phyloP scores from a whole-genome alignment of 352 stramenopile genomes.

The Phytopythium cucurbitacearum region DNA sequence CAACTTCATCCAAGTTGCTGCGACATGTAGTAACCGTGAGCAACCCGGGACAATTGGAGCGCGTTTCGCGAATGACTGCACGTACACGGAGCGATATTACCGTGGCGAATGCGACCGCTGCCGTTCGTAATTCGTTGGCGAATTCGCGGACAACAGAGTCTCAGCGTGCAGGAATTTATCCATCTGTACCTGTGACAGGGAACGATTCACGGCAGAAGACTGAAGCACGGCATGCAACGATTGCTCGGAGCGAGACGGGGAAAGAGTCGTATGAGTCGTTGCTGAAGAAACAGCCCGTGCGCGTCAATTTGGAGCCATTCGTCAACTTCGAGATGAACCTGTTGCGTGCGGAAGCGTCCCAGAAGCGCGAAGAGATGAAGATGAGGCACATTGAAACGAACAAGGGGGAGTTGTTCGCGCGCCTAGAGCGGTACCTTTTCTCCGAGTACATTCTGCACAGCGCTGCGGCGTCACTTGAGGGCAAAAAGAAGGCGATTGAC shows the following conservation, averaged over 20 bases:
- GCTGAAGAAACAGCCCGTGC: conserved; percentile 46
- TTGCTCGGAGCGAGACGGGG: conserved; percentile 6
- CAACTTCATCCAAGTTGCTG: conserved; percentile 38
- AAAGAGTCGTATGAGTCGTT: conserved; percentile 23
- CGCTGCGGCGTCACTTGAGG: conserved; percentile 44
- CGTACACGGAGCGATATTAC: conserved; percentile 5
- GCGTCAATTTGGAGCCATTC: conserved; percentile 76
- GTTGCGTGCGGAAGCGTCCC: conserved; percentile 62
- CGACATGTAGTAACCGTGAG: conserved; percentile 13
- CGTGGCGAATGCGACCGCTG: conserved; percentile 20
- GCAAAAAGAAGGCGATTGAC: conserved; percentile 66
- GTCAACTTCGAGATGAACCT: conserved; percentile 84
- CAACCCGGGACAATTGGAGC: conserved; percentile 15
- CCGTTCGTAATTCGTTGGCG: conserved; percentile 43
- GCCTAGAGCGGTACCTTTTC: conserved; percentile 72
- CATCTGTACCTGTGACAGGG: conserved; percentile 17
- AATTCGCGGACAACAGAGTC: conserved; percentile 35
- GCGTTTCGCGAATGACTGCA: conserved; percentile 12
- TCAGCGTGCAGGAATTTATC: conserved; percentile 31
- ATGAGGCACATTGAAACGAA: conserved; percentile 83
- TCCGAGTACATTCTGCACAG: conserved; percentile 77
- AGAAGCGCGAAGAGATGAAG: conserved; percentile 80
- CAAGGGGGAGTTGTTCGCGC: conserved; percentile 72
- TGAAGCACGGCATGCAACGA: conserved; percentile 1
- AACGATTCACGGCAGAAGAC: conserved; percentile 7